Conservation (phyloP, 1,139 yeast species). For the Hyphopichia buzzinii region DNA sequence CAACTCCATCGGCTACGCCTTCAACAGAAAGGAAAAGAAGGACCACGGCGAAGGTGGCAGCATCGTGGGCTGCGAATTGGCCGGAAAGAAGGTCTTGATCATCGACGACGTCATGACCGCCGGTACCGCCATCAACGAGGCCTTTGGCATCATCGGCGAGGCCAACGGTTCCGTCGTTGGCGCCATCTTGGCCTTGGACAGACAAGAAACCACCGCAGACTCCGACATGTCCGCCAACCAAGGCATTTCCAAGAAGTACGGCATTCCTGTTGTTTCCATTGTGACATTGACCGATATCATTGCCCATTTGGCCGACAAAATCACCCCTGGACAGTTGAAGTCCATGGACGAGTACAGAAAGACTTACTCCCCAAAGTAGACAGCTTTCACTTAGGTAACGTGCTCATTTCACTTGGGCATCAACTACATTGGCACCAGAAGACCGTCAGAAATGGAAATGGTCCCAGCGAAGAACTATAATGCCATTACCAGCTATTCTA, state of each 20-base stretch:
- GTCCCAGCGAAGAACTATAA: too few relatives aligned
- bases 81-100: constrained; percentile 70
- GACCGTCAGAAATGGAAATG: too few relatives aligned
- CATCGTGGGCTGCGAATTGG: constrained; percentile 80
- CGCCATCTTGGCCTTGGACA: constrained; percentile 85
- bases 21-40: constrained; percentile 89
- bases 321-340: constrained; percentile 52
- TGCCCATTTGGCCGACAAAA: constrained; percentile 52
- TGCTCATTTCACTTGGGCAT: too few relatives aligned
- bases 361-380: constrained; percentile 42
- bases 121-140: constrained; percentile 96
- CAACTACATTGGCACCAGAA: too few relatives aligned
- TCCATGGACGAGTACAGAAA: constrained; percentile 61
- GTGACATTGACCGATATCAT: constrained; percentile 76
- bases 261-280: constrained; percentile 81
- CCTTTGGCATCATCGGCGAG: constrained; percentile 70
- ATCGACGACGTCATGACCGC: constrained; percentile 99
- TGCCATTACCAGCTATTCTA: too few relatives aligned
- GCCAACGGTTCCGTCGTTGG: constrained; percentile 80
- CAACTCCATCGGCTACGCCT: constrained; percentile 63
- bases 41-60: constrained; percentile 99
- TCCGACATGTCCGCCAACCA: constrained; percentile 75
- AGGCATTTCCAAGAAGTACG: constrained; percentile 67
- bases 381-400: too few relatives aligned
- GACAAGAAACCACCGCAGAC: constrained; percentile 84